Conservation (phyloP, 169 alveolate species). For the Plasmodium vivax region DNA sequence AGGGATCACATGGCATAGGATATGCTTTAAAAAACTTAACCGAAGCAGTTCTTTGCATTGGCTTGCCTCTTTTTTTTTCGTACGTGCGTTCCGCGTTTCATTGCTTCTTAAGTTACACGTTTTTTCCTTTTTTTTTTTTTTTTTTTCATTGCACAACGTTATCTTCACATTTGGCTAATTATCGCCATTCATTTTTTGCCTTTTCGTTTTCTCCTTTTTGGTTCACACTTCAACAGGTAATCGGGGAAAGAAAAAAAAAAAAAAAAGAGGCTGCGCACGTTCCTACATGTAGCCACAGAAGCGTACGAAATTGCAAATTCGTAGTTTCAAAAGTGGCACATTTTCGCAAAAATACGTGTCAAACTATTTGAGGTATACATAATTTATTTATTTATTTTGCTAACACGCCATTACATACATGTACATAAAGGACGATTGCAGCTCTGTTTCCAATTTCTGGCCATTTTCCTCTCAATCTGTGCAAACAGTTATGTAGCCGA, state of each 20-base stretch:
- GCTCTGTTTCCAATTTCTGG: background rate
- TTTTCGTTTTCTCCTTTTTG: background rate
- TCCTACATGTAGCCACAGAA: background rate
- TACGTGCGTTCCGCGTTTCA: background rate
- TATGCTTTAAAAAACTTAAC: background rate
- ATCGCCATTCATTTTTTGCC: background rate
- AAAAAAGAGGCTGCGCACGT: background rate
- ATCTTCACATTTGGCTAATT: background rate
- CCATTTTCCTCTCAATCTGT: background rate
- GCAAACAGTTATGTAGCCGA: background rate
- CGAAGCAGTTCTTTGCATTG: background rate
- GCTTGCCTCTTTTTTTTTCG: background rate
- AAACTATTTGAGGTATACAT: background rate
- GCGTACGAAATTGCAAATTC: background rate
- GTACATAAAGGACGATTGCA: background rate
- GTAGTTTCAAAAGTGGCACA: background rate
- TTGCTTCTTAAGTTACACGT: constrained; percentile 1
- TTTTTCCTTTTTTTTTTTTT: background rate
- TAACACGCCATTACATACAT: background rate
- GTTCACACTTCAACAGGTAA: background rate
- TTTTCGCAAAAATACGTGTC: background rate
- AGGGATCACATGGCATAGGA: background rate
- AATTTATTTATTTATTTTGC: background rate
- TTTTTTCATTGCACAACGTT: background rate
- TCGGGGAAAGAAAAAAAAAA: background rate